phyloP scores from a whole-genome alignment of 768 basidiomycete genomes.

The Lactarius deliciosus region DNA sequence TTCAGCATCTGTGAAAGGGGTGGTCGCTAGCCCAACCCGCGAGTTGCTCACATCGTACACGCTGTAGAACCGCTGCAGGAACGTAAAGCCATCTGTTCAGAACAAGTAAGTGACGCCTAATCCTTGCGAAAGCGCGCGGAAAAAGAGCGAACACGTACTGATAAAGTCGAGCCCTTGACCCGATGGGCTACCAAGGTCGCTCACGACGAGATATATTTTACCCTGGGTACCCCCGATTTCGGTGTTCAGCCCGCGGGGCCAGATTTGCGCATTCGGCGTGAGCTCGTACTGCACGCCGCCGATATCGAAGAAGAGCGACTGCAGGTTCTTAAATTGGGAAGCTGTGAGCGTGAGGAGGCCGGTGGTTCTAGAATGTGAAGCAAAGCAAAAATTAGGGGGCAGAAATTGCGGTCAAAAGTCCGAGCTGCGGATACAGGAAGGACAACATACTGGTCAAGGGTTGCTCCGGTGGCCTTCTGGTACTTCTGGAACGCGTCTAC shows the following conservation, averaged over 20 bases:
- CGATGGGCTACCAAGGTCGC: conserved; percentile 29
- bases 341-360: conserved; percentile 56
- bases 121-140: background rate
- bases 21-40: conserved; percentile 32
- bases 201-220: conserved; percentile 42
- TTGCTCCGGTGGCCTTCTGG: conserved; percentile 52
- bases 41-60: conserved; percentile 30
- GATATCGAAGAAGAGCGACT: conserved; percentile 55
- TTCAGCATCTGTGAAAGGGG: conserved; percentile 30
- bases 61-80: conserved; percentile 28
- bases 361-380: conserved; percentile 41
- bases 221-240: conserved; percentile 52
- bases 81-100: conserved; percentile 2
- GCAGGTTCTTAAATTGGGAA: conserved; percentile 46
- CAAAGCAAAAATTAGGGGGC: background rate
- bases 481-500: conserved; percentile 56
- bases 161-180: conserved; percentile 36
- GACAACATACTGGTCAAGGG: conserved; percentile 45
- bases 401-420: background rate
- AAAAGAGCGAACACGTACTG: conserved; percentile 2
- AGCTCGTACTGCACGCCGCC: conserved; percentile 53
- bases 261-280: conserved; percentile 66
- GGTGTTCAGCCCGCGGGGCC: conserved; percentile 60
- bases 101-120: background rate
- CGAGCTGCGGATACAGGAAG: background rate